Base-by-base conservation (phyloP, 2,329 filamentous ascomycete species). In the Pseudonectria foliicola region DNA sequence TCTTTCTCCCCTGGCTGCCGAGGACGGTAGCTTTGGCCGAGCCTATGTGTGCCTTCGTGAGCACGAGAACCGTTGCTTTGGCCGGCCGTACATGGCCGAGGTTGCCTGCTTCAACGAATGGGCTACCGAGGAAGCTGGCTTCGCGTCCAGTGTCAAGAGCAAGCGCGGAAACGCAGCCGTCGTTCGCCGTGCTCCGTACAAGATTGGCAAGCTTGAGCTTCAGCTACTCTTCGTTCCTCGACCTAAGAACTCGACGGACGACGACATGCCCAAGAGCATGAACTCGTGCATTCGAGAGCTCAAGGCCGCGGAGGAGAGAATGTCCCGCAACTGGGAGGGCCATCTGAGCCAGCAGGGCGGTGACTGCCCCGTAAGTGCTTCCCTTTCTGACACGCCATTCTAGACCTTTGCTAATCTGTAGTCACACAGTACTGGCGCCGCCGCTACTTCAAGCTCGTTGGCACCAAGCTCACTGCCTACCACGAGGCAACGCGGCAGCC, bases 251-350 rank as follows among this genome's bases (percentile, higher is more conserved):
- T 73, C 80, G 21, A 80, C 79, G 32, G 92, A 96, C 45, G 89
- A 95, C 12, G 90, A 96, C 49, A 95, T 98, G 87, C 92, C 92
- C 35, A 96, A 96, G 79, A 95, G 89, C 68, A 95, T 98, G 89
- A 94, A 92, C 62, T 85, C 86, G 28, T 95, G 88, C 60, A 84
- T 96, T 49, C 77, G 92, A 13, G 92, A 96, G 66, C 80, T 98
- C 64, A 86, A 84, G 62, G 86, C 90, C 34, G 88, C 90, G 2
- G 88, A 95, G 58, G 83, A 85, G 57, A 74, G 85, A 42, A 75
- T 84, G 43, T 73, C 82, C 31, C 79, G 83, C 43, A 82, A 79
- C 50, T 94, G 77, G 71, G 90, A 98, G 61, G 90, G 92, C 21
- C 80, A 84, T 54, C 68, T 98, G 40, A 95, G 89, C 59, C 92